Percentiles rank a stretch among this genome's conserved stretches.
Evolutionary conservation across 352 stramenopile genomes (phyloP).

Genomic region (Phytophthora pseudosyringae): DNA sequence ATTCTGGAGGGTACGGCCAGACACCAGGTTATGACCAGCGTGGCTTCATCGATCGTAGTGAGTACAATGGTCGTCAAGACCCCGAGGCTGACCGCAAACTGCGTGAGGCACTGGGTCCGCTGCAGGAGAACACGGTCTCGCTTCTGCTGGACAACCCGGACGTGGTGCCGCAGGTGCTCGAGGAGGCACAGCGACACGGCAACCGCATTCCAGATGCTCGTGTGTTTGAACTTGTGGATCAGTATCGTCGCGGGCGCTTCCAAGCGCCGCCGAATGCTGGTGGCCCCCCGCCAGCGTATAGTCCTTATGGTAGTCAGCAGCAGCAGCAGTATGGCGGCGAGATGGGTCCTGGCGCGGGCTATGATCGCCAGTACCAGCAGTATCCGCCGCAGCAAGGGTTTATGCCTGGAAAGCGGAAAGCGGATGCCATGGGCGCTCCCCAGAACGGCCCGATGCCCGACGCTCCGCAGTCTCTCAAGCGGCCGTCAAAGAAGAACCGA

Average conservation of each 20-base stretch:
- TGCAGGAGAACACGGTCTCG: slow-evolving; percentile 77
- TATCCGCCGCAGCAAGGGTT: slow-evolving; percentile 39
- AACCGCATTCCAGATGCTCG: slow-evolving; percentile 78
- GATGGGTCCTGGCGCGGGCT: slow-evolving; percentile 36
- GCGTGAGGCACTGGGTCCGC: slow-evolving; percentile 65
- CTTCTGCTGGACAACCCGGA: slow-evolving; percentile 78
- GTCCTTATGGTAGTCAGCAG: slow-evolving; percentile 54
- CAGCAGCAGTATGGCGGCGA: slow-evolving; percentile 34
- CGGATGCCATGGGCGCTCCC: slow-evolving; percentile 31
- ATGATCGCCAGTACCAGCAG: slow-evolving; percentile 38
- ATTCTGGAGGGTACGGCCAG: slow-evolving; percentile 31
- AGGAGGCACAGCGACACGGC: slow-evolving; percentile 80
- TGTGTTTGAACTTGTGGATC: slow-evolving; percentile 82
- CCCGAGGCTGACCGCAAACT: slow-evolving; percentile 68
- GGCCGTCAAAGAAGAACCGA: slow-evolving; percentile 52
- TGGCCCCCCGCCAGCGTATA: slow-evolving; percentile 42
- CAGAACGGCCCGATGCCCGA: slow-evolving; percentile 52
- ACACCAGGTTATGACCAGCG: slow-evolving; percentile 30
- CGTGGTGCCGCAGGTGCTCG: slow-evolving; percentile 77
- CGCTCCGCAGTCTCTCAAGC: slow-evolving; percentile 46
- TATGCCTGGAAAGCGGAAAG: slow-evolving; percentile 54
- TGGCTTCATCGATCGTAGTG: slow-evolving; percentile 32
- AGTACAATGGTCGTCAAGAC: slow-evolving; percentile 44
- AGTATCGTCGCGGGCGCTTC: slow-evolving; percentile 52
- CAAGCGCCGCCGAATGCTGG: slow-evolving; percentile 37